Base-by-base conservation (phyloP, 768 basidiomycete species). In the Termitomyces bulborhizus region DNA sequence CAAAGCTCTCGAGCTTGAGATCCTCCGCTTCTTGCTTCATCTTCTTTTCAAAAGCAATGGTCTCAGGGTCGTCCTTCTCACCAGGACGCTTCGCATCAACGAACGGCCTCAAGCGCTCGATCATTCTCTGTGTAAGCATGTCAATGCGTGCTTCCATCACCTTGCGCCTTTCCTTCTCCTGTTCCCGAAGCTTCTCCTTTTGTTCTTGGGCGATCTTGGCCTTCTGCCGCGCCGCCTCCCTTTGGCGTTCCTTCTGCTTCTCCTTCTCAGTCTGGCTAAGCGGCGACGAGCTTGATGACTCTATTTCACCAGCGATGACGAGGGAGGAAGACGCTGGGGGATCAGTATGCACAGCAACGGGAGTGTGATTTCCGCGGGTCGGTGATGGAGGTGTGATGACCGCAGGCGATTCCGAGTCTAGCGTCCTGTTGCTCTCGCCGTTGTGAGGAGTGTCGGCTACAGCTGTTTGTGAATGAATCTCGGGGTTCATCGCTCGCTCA, bases 1-100 rank as follows among this genome's bases (percentile, higher is more conserved):
- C 97, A 69, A 99, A 99, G 61, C 91, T 94, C 76, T 99, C 96
- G 51, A 98, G 71, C 74, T 98, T 98, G 62, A 99, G 67, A 72
- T 99, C 97, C 54, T 96, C 93, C 1, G 90, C 92, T 69, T 99
- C 97, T 29, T 81, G 74, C 64, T 71, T 78, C 68, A 96, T 90
- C 68, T 78, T 84, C 51, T 78, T 76, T 69, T 90, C 86, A 64
- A 93, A 99, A 15, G 79, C 76, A 47, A 69, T 70, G 11, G 91
- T 93, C 76, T 98, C 97, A 0, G 85, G 74, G 63, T 98, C 97
- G 50, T 82, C 86, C 66, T 79, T 81, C 2, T 76, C 85, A 11
- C 90, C 90, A 2, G 93, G 93, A 48, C 82, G 74, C 69, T 90
- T 84, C 43, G 95, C 94, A 62, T 94, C 89, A 21, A 98, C 90